Percentiles rank a stretch among this genome's conserved stretches.
Conservation (phyloP, 306 rosid genomes). For the Ammopiptanthus mongolicus region DNA sequence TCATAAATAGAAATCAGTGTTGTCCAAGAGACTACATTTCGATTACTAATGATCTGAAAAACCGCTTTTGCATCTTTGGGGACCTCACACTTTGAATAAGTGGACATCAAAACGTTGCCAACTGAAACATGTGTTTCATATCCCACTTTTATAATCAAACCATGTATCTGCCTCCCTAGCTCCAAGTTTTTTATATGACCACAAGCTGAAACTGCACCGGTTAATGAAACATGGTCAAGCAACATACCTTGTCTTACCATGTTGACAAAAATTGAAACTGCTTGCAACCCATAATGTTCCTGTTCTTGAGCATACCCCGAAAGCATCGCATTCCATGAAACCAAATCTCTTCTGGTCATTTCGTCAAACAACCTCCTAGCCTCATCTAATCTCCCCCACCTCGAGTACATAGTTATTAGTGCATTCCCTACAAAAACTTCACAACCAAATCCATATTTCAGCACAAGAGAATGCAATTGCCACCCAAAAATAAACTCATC, state of each 20-base stretch:
- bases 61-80: conserved; percentile 53
- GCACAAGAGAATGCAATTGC: conserved; percentile 58
- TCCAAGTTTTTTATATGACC: conserved; percentile 54
- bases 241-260: conserved; percentile 63
- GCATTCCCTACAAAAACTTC: conserved; percentile 80
- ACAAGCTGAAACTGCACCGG: conserved; percentile 74
- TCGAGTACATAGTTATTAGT: conserved; percentile 63
- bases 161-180: conserved; percentile 68
- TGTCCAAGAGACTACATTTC: conserved; percentile 88
- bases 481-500: conserved; percentile 55
- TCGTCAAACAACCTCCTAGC: conserved; percentile 66
- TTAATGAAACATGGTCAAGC: conserved; percentile 70
- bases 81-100: conserved; percentile 59
- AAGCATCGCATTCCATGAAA: conserved; percentile 77
- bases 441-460: conserved; percentile 50
- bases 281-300: conserved; percentile 53
- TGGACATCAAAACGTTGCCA: conserved; percentile 75
- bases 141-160: conserved; percentile 58
- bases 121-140: conserved; percentile 52
- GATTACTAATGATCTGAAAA: conserved; percentile 40
- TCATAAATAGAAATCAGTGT: conserved; percentile 66
- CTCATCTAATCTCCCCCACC: conserved; percentile 47
- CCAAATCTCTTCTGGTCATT: conserved; percentile 54
- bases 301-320: conserved; percentile 78
- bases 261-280: conserved; percentile 42